Conservation (phyloP, 2,329 filamentous ascomycete genomes). For the Xylaria sp. region DNA sequence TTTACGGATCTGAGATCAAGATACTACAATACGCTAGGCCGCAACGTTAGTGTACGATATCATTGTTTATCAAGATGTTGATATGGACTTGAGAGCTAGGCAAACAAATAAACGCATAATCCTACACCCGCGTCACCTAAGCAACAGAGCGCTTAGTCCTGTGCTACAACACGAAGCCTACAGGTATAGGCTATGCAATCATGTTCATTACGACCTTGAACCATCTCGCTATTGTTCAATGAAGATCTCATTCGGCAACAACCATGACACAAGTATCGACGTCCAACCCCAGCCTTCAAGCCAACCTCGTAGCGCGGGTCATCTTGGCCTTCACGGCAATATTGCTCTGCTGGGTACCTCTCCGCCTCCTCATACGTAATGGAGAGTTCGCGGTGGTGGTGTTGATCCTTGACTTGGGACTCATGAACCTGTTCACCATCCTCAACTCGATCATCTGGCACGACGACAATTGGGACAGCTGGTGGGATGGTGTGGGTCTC, state of each 20-base stretch:
- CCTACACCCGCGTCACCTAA: not conserved
- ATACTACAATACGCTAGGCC: not conserved
- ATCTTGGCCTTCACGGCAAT: conserved; percentile 59
- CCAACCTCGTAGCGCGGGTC: conserved; percentile 63
- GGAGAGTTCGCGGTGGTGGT: conserved; percentile 65
- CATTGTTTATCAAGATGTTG: not conserved
- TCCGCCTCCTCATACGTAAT: conserved; percentile 62
- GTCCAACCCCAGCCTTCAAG: conserved; percentile 47
- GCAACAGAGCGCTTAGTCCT: not conserved
- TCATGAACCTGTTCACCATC: conserved; percentile 61
- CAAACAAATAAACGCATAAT: not conserved
- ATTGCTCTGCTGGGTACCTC: conserved; percentile 61
- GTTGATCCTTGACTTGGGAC: conserved; percentile 59
- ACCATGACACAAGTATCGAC: conserved; percentile 22
- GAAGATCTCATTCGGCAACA: not conserved
- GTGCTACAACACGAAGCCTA: not conserved
- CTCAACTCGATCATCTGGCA: conserved; percentile 66
- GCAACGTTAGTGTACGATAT: not conserved
- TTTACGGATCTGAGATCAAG: no score
- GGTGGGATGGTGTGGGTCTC: conserved; percentile 64
- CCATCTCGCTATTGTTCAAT: not conserved
- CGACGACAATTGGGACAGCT: conserved; percentile 60
- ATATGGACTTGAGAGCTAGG: not conserved
- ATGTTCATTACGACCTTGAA: not conserved
- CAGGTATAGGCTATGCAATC: not conserved